Base-by-base conservation (phyloP, 1,139 yeast species). In the Nakaseomyces sp. region DNA sequence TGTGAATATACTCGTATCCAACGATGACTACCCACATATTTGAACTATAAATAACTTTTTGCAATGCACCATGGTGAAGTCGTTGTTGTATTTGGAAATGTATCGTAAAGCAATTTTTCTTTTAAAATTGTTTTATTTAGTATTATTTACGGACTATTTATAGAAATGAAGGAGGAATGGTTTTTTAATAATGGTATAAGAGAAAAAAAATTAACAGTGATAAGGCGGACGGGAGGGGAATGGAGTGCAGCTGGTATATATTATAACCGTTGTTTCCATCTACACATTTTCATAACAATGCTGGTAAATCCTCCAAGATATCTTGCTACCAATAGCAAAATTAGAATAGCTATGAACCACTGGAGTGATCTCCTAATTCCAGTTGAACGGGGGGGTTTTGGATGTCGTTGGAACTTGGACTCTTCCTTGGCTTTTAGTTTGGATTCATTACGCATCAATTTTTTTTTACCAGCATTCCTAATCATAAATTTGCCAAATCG, bases 401-500 rank as follows among this genome's bases (percentile, higher is more conserved):
- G 32, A 7, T 15, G 9, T 29, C 10, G 17, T 13, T 4, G 9
- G 5, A 5, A 5, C 5, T 29, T 29, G 17, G 15, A 13, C 18
- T 29, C 29, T 7, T 25, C 39, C 22, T 20, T 36, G 29, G 29
- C 26, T 5, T 12, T 18, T 26, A 19, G 6, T 13, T 26, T 15
- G 40, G 18, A 7, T 25, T 37, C 25, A 5, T 26, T 30, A 15
- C 10, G 32, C 13, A 9, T 25, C 15, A 13, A 8, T 28, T 30
- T 20, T 39, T 30, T 39, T 20, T 30, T n/a, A 20, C 33, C 33
- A 39, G 32, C 41, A 39, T 20, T 20, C 26, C 28, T 30, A 39
- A 39, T 39, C 41, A 38, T 38, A 38, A 38, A 38, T 38, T 38
- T 38, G 32, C 35, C 35, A 38, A 29, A 32, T 59, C 54, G 32